Percentiles rank a stretch among this genome's conserved stretches.
phyloP scores from a whole-genome alignment of 139 green algal species.

The Haematococcus lacustris region DNA sequence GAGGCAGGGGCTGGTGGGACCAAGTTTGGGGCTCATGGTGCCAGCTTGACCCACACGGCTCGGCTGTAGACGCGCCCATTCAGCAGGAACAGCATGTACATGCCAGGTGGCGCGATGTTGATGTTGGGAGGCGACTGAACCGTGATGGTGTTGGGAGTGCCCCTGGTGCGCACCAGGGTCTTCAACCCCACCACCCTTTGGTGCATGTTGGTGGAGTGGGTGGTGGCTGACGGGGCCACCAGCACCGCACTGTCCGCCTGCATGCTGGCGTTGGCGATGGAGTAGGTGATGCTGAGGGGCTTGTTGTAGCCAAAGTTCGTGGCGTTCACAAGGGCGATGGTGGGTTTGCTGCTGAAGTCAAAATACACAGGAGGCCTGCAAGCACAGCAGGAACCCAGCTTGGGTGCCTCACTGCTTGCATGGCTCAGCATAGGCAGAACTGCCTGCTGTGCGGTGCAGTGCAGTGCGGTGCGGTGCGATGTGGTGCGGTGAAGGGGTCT shows the following conservation, averaged over 20 bases:
- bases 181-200: slow-evolving; percentile 15
- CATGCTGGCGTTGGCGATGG: neutral
- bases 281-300: neutral
- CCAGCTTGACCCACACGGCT: slow-evolving; percentile 17
- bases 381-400: neutral
- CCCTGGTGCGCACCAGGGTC: neutral
- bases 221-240: slow-evolving; percentile 14
- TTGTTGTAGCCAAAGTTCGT: neutral
- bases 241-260: slow-evolving; percentile 9
- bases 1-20: too few species aligned
- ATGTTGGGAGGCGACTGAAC: neutral
- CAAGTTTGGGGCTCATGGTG: too few species aligned
- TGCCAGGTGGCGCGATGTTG: neutral
- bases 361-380: neutral
- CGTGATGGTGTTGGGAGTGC: neutral
- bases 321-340: neutral
- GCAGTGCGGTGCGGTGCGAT: too few species aligned
- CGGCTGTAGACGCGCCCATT: slow-evolving; percentile 16
- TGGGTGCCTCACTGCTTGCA: too few species aligned
- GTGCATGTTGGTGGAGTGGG: slow-evolving; percentile 29
- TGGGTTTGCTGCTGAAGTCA: neutral
- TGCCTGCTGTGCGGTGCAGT: too few species aligned
- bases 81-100: slow-evolving; percentile 25
- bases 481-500: too few species aligned
- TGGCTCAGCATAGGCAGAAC: too few species aligned